Base-by-base conservation (phyloP, 441 rosid genomes). In the Croton laevigatus region DNA sequence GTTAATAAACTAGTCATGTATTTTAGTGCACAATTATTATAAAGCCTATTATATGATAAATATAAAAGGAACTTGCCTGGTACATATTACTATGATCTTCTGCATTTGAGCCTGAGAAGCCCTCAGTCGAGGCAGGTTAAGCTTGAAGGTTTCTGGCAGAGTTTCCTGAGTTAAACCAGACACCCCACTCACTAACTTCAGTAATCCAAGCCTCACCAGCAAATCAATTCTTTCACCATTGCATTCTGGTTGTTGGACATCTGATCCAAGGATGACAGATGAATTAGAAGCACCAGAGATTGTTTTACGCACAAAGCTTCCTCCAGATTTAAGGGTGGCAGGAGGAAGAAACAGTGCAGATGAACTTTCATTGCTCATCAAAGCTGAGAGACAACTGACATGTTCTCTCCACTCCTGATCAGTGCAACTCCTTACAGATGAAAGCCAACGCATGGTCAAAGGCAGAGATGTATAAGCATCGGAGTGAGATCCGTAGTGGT, bases 341-440 rank as follows among this genome's bases (percentile, higher is more conserved):
- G 70, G 54, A 40, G 95, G 88, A 19, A 80, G 80, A 38, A 38
- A 75, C 45, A 73, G 83, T 58, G 49, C 75, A 66, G 89, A 80
- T 32, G 84, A 72, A 69, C 80, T 73, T 64, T 74, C 88, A 59
- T 66, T 78, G 48, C 74, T 76, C 42, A 45, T 69, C 83, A 91
- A 51, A 69, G 83, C 79, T 48, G 88, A 85, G 22, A 87, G 79
- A 65, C 74, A 76, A 64, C 67, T 81, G 37, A 32, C 74, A 81
- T 95, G 92, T 70, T 91, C 98, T 60, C 81, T 86, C 98, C 95
- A 91, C 66, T 91, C 99, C 54, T 70, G 84, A 62, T 69, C 88
- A 73, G 72, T 79, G 79, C 82, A 78, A 57, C 58, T 75, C 73
- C 49, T 76, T 9, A 85, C 75, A 65, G 89, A 82, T 55, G 87